Conservation (phyloP, 768 basidiomycete species). For the Lentinula guzmanii region DNA sequence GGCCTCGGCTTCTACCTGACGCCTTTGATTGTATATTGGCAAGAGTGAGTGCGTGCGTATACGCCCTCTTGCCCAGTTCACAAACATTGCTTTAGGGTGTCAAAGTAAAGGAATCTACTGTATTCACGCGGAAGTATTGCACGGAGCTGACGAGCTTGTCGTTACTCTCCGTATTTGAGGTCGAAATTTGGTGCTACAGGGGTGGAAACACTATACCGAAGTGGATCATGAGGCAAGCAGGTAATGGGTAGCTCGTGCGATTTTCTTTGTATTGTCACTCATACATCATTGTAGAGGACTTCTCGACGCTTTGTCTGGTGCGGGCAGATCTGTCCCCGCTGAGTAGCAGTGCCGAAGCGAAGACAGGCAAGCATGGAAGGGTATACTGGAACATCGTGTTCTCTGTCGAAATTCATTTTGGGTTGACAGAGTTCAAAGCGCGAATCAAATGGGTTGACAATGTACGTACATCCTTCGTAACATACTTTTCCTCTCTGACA, state of each 20-base stretch:
- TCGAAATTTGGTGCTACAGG: conserved; percentile 80
- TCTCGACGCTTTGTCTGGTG: conserved; percentile 74
- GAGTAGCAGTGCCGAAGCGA: conserved; percentile 64
- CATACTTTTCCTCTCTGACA: background rate
- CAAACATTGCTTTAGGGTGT: conserved; percentile 39
- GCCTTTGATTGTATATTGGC: conserved; percentile 79
- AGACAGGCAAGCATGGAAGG: conserved; percentile 57
- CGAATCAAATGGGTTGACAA: conserved; percentile 81
- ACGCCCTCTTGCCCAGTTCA: conserved; percentile 1
- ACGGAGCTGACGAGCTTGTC: conserved; percentile 74
- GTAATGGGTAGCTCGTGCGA: conserved; percentile 22
- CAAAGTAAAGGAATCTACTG: conserved; percentile 76
- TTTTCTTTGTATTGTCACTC: background rate
- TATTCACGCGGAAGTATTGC: conserved; percentile 77
- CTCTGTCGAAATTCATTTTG: conserved; percentile 79
- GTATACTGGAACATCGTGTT: conserved; percentile 83
- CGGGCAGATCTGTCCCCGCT: conserved; percentile 73
- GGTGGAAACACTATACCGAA: conserved; percentile 66
- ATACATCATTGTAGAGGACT: conserved; percentile 40
- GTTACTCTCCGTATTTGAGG: conserved; percentile 75
- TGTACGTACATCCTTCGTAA: conserved; percentile 33
- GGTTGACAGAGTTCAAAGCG: conserved; percentile 76
- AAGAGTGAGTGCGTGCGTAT: conserved; percentile 36
- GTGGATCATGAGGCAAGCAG: conserved; percentile 65
- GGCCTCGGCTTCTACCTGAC: conserved; percentile 72